Percentiles rank a stretch among this genome's conserved stretches.
Evolutionary conservation across 768 basidiomycete genomes (phyloP).

Genomic region (Cubamyces lactineus): DNA sequence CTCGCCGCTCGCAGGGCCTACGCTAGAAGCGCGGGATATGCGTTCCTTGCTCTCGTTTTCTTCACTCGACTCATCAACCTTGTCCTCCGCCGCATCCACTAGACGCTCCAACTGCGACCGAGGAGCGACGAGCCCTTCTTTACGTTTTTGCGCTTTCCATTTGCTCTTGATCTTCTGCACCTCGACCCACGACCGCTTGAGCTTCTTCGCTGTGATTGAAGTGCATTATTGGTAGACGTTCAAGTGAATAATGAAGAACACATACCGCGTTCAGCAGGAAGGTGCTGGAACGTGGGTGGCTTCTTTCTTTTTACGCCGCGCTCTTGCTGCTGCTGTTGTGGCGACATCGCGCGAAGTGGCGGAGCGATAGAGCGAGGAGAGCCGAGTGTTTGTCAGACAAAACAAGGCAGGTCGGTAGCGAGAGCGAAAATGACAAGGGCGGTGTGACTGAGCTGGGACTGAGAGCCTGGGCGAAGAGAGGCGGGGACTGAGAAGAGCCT

Average conservation of each 20-base stretch:
- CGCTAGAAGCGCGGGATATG: background rate
- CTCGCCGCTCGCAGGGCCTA: background rate
- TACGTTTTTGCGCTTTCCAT: slow-evolving; percentile 75
- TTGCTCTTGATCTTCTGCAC: slow-evolving; percentile 75
- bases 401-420: slow-evolving; percentile 8
- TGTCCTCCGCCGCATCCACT: slow-evolving; percentile 20
- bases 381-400: slow-evolving; percentile 3
- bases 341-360: slow-evolving; percentile 2
- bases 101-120: slow-evolving; percentile 17
- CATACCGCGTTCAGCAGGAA: slow-evolving; percentile 65
- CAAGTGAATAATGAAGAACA: background rate
- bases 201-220: slow-evolving; percentile 61
- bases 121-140: slow-evolving; percentile 40
- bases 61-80: slow-evolving; percentile 2
- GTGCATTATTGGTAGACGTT: slow-evolving; percentile 5
- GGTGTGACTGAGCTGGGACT: slow-evolving; percentile 4
- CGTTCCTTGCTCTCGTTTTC: background rate
- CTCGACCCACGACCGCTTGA: slow-evolving; percentile 82
- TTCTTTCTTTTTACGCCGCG: slow-evolving; percentile 51
- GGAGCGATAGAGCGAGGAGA: background rate
- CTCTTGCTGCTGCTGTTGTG: slow-evolving; percentile 19
- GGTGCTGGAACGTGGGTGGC: slow-evolving; percentile 73
- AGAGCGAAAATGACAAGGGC: slow-evolving; percentile 1
- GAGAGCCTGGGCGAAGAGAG: background rate
- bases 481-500: slow-evolving; percentile 13